Evolutionary conservation across 345 rosid species (phyloP), one percentile per base, ranked within the genome.

Genomic region (Citrus trifoliata): DNA sequence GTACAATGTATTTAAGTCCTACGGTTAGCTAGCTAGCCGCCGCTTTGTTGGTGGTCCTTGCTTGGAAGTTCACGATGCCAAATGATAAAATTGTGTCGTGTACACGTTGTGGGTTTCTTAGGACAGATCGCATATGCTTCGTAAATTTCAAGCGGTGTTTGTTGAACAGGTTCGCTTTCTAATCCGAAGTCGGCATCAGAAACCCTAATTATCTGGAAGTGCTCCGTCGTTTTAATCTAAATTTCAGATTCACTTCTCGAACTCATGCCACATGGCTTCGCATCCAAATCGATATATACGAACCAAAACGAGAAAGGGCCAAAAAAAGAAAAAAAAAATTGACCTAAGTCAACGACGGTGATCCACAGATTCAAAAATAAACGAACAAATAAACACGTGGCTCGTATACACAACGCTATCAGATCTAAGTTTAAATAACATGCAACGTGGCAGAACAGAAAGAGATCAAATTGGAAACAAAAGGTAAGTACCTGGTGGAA

Each of bases 401-500:
- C 76, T 13, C 4, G 13, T n/a, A 27, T 10, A 64, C 51, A 74
- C 18, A n/a, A 32, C 3, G 25, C 33, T 71, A 37, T 66, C 63
- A 74, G 59, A 65, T 40, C 72, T 16, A 58, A 32, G 51, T 13
- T 46, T 3, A 46, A 53, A 53, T 22, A 74, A 24, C 9, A 25
- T n/a, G 56, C 75, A 84, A 82, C 82, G 82, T 79, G 82, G 80
- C 13, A 69, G 10, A 28, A 16, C 3, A 10, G 40, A 28, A 33
- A 16, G 2, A 69, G 25, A 12, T 7, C 68, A 48, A 25, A 25
- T 53, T 8, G 58, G 16, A 51, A 21, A 66, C 0, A 0, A n/a
- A n/a, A 58, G 14, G 28, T 1, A 37, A 85, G 72, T 81, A 95
- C 97, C 98, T 95, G 98, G 73, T 93, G 98, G 85, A 95, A 93